These are phyloP conservation scores for Fusarium hostae DNA, from an alignment of 2,329 filamentous ascomycete genomes.

Conservation along the genomic window DNA sequence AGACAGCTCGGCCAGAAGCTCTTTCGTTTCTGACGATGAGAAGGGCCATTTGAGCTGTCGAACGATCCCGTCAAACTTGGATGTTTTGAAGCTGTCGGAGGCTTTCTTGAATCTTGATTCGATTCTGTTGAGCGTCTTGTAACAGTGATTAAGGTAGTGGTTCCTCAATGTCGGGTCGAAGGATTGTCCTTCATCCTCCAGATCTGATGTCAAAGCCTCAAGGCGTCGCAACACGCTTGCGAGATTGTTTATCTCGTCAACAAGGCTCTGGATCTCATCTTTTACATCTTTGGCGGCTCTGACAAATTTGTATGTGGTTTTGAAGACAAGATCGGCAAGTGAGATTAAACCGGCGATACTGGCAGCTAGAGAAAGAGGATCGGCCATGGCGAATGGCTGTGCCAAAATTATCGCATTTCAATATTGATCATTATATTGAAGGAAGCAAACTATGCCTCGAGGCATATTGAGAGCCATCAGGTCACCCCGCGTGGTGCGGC, in stretches of 20 bases:
- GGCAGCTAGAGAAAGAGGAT: constrained; percentile 11
- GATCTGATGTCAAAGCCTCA: background rate
- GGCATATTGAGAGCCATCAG: background rate
- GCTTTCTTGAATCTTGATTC: background rate
- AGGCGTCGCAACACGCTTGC: background rate
- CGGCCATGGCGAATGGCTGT: background rate
- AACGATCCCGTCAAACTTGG: background rate
- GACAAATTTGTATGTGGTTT: background rate
- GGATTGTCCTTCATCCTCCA: background rate
- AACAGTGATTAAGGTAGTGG: background rate
- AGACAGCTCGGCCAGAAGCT: constrained; percentile 16
- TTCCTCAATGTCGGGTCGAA: background rate
- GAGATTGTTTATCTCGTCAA: constrained; percentile 7
- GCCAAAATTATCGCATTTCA: fast-evolving
- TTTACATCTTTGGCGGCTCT: background rate
- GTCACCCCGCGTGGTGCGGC: background rate
- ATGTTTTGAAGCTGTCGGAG: background rate
- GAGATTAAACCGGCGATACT: constrained; percentile 5
- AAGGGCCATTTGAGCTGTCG: constrained; percentile 31
- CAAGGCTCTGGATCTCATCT: background rate
- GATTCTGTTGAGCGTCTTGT: background rate
- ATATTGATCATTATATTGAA: fast-evolving
- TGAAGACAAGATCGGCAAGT: constrained; percentile 6
- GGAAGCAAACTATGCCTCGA: fast-evolving
- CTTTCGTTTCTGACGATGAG: constrained; percentile 5